Evolutionary conservation across 164 flowering plant genomes (phyloP).

Genomic region (Piper longum): DNA sequence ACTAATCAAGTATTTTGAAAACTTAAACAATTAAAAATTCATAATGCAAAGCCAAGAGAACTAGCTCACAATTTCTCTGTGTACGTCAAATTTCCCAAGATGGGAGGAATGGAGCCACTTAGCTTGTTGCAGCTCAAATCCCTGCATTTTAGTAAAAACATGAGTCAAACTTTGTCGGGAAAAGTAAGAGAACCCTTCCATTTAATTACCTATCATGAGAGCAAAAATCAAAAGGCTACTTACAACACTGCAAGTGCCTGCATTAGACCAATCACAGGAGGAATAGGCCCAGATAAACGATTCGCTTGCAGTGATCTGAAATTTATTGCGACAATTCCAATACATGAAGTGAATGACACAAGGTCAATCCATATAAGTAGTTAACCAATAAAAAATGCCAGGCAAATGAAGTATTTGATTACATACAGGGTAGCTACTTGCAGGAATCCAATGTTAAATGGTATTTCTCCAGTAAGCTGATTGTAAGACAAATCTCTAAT

Average conservation of each 20-base stretch:
- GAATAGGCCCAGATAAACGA: slow-evolving; percentile 62
- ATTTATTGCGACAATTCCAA: neutral
- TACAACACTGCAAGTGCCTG: slow-evolving; percentile 99
- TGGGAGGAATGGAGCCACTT: slow-evolving; percentile 78
- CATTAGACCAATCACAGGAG: slow-evolving; percentile 91
- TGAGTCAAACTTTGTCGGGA: neutral
- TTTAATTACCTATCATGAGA: too few species aligned
- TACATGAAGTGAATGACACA: neutral
- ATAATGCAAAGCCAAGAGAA: neutral
- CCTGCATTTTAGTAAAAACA: slow-evolving; percentile 21
- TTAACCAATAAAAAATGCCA: neutral
- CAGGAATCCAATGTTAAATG: slow-evolving; percentile 90
- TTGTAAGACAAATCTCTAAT: slow-evolving; percentile 71
- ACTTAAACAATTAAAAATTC: too few species aligned
- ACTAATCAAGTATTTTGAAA: too few species aligned
- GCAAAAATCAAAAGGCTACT: slow-evolving; percentile 14
- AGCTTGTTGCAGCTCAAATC: slow-evolving; percentile 78
- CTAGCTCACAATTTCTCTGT: slow-evolving; percentile 70
- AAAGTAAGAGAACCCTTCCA: too few species aligned
- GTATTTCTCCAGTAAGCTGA: slow-evolving; percentile 78
- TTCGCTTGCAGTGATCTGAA: slow-evolving; percentile 85
- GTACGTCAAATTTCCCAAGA: slow-evolving; percentile 65
- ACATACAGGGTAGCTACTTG: slow-evolving; percentile 97
- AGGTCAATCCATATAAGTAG: neutral
- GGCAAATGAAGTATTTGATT: neutral